These are phyloP conservation scores for Aspergillus pseudonomiae DNA, from an alignment of 2,329 filamentous ascomycete species.

Conservation along the genomic window DNA sequence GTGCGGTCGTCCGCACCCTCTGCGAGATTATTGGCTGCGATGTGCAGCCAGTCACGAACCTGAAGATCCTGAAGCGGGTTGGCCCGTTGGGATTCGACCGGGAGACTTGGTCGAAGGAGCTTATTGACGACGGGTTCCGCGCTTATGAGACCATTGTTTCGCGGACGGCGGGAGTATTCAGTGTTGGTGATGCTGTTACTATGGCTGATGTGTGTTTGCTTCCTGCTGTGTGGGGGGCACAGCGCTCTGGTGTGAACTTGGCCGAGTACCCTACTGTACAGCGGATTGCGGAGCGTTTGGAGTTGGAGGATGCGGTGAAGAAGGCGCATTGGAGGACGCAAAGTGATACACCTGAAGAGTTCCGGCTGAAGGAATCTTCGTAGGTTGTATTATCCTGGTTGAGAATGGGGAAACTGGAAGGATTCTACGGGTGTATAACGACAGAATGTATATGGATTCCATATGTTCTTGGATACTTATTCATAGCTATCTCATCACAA, in stretches of 20 bases:
- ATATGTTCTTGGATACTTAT: slow-evolving; percentile 1
- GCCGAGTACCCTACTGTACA: slow-evolving; percentile 51
- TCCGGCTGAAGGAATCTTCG: slow-evolving; percentile 30
- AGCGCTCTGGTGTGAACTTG: slow-evolving; percentile 59
- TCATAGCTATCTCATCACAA: slow-evolving; percentile 15
- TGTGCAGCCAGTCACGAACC: slow-evolving; percentile 63
- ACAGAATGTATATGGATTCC: not conserved
- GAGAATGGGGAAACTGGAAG: not conserved
- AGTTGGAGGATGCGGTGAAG: slow-evolving; percentile 54
- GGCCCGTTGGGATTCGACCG: slow-evolving; percentile 48
- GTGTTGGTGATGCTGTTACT: slow-evolving; percentile 58
- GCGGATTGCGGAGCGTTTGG: slow-evolving; percentile 51
- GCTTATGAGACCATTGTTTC: slow-evolving; percentile 57
- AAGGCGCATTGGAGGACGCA: slow-evolving; percentile 59
- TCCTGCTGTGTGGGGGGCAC: slow-evolving; percentile 61
- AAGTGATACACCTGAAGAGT: slow-evolving; percentile 56
- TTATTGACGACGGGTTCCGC: slow-evolving; percentile 56
- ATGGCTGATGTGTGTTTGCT: slow-evolving; percentile 63
- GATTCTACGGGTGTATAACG: not conserved
- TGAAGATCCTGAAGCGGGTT: slow-evolving; percentile 56
- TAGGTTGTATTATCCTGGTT: not conserved
- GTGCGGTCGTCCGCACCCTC: slow-evolving; percentile 58
- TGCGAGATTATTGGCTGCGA: slow-evolving; percentile 60
- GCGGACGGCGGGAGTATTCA: slow-evolving; percentile 51
- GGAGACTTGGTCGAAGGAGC: slow-evolving; percentile 55